A percentile compares a stretch with the other conserved stretches of the same genome.
phyloP scores from a whole-genome alignment of 345 rosid species.

The Syzygium jambos region DNA sequence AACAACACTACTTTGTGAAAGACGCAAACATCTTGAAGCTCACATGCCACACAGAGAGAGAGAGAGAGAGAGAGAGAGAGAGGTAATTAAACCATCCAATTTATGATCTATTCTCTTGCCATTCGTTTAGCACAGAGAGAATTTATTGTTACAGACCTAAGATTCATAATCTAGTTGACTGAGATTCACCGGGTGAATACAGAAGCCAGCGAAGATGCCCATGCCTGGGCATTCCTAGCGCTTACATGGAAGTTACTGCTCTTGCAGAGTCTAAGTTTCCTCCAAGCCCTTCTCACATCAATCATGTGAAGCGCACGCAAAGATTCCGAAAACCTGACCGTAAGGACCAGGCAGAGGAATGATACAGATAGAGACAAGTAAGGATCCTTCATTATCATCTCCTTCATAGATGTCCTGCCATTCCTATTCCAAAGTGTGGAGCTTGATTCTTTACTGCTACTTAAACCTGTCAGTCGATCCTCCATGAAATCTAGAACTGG shows the following conservation, averaged over 20 bases:
- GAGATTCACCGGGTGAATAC: slow-evolving; percentile 64
- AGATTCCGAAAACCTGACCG: slow-evolving; percentile 29
- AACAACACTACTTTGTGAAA: no score
- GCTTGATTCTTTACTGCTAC: slow-evolving; percentile 1
- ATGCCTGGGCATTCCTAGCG: slow-evolving; percentile 67
- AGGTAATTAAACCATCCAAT: neutral
- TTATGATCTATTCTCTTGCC: neutral
- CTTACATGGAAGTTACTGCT: slow-evolving; percentile 64
- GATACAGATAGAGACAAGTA: slow-evolving; percentile 44
- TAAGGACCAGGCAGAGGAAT: slow-evolving; percentile 42
- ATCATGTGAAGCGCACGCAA: slow-evolving; percentile 59
- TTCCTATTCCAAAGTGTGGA: slow-evolving; percentile 15
- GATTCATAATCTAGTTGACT: slow-evolving; percentile 32
- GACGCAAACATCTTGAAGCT: no score
- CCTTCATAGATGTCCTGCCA: slow-evolving; percentile 20
- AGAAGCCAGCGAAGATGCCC: slow-evolving; percentile 78
- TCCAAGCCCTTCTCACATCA: slow-evolving; percentile 79
- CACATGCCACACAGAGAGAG: neutral
- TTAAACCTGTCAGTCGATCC: slow-evolving; percentile 8
- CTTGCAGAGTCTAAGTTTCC: slow-evolving; percentile 54
- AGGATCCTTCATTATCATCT: slow-evolving; percentile 45
- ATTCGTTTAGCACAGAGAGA: neutral
- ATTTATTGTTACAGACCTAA: neutral
- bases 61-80: neutral
- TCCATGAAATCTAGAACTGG: slow-evolving; percentile 42